phyloP scores from a whole-genome alignment of 1,284 basidiomycete genomes.

The Naganishia sp. region DNA sequence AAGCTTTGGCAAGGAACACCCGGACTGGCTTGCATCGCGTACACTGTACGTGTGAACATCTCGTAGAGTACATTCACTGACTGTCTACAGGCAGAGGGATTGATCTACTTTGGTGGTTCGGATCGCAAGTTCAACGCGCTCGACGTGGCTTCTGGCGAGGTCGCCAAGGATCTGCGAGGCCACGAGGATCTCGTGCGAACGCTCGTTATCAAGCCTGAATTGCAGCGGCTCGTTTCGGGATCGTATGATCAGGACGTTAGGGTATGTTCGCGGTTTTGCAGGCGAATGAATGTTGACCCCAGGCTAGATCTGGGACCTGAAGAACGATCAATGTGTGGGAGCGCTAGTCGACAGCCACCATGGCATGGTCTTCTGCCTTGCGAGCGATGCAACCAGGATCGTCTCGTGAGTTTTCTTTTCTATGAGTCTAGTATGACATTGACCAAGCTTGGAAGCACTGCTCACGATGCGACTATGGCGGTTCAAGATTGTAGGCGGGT shows the following conservation, averaged over 20 bases:
- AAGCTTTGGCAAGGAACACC: conserved; percentile 10
- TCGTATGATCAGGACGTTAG: conserved; percentile 26
- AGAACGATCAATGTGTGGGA: conserved; percentile 6
- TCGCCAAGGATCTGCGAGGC: conserved; percentile 11
- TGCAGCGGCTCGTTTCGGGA: conserved; percentile 24
- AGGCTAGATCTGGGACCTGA: conserved; percentile 19
- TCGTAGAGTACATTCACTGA: not conserved
- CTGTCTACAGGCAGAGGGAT: conserved; percentile 15
- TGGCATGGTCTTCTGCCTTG: conserved; percentile 28
- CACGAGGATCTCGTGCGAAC: conserved; percentile 24
- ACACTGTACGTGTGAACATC: not conserved
- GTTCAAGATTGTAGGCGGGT: conserved; percentile 31
- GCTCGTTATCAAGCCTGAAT: conserved; percentile 21
- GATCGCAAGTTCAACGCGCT: conserved; percentile 19
- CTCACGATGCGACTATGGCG: conserved; percentile 20
- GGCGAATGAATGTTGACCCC: not conserved
- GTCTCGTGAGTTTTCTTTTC: conserved; percentile 23
- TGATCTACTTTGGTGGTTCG: conserved; percentile 26
- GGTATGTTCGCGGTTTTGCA: not conserved
- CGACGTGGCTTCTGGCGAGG: conserved; percentile 3
- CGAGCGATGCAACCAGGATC: conserved; percentile 31
- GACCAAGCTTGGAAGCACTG: not conserved
- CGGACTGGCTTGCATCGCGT: conserved; percentile 21
- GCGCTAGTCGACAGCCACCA: conserved; percentile 9
- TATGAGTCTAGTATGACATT: not conserved